Evolutionary conservation across 768 basidiomycete species (phyloP).

Genomic region (Boletus rufocinnamomeus): DNA sequence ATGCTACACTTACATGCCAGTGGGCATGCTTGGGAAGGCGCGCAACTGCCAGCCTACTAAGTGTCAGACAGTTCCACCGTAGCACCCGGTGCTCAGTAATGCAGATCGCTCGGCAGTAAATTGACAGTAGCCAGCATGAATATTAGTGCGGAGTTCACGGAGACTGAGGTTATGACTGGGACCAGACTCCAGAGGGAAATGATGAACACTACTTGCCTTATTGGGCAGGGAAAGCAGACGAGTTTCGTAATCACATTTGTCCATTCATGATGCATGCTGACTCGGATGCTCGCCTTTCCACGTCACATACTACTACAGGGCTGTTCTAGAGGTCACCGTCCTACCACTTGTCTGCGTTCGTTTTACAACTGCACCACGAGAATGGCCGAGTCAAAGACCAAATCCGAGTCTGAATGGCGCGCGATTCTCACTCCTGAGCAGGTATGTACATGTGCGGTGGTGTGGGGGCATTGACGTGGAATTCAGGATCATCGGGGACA

Average conservation of each 20-base stretch:
- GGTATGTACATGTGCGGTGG: conserved; percentile 43
- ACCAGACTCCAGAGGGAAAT: no score
- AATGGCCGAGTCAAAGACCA: conserved; percentile 32
- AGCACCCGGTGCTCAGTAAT: no score
- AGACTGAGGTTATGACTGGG: no score
- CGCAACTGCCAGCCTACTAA: no score
- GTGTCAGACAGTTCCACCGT: no score
- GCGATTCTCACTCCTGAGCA: conserved; percentile 80
- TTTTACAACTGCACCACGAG: conserved; percentile 7
- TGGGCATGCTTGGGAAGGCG: no score
- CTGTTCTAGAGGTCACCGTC: neutral
- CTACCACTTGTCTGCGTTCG: neutral
- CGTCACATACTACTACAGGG: neutral
- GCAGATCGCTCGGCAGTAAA: no score
- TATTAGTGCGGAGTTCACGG: no score
- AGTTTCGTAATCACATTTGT: neutral
- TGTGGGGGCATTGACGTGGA: neutral
- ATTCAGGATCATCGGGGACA: conserved; percentile 30
- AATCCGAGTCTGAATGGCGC: conserved; percentile 82
- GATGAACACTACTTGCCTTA: conserved; percentile 12
- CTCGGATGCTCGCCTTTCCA: conserved; percentile 1
- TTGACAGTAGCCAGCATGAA: no score
- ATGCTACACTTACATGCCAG: no score
- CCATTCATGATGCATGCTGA: no score
- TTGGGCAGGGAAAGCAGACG: neutral